Base-by-base conservation (phyloP, 495 filamentous ascomycete genomes). In the Aspergillus carlsbadensis region DNA sequence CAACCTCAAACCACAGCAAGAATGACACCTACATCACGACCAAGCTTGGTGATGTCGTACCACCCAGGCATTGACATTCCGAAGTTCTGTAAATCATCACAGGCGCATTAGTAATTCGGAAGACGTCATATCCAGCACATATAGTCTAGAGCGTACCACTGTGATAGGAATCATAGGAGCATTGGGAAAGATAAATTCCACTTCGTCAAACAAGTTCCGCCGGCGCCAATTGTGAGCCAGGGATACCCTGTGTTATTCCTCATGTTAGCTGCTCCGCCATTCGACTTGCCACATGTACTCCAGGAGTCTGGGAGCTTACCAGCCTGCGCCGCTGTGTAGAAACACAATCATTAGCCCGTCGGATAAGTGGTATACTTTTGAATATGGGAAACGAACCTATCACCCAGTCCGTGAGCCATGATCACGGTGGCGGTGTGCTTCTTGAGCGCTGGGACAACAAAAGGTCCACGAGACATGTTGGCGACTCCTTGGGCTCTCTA, bases 381-480 rank as follows among this genome's bases (percentile, higher is more conserved):
- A 13, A 5, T 22, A n/a, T 29, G 37, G 39, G 53, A 20, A 49
- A 68, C 74, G 54, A 70, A 86, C 83, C 70, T 88, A 65, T 96
- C 91, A 26, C 94, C 94, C 22, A 97, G 78, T 6, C 94, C 94
- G 65, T 98, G 94, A 42, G 90, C 79, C 74, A 95, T 89, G 65
- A 98, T 97, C 61, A 96, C 89, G 2, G 93, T 96, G 31, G 93
- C 91, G 37, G 94, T 97, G 69, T 97, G 93, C 63, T 84, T 88
- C 65, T 84, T 90, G 41, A 91, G 78, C n/a, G 94, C 92, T 14
- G 91, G 91, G 60, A 97, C 87, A 6, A 96, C 78, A 44, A 93
- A 77, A 7, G 89, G 84, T 58, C 77, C 78, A 53, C 70, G 67
- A 54, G 81, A 53, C 83, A 86, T 86, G 18, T 67, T 81, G 65